Evolutionary conservation across 2,329 filamentous ascomycete species (phyloP).

Genomic region (Pseudocercospora cruenta): DNA sequence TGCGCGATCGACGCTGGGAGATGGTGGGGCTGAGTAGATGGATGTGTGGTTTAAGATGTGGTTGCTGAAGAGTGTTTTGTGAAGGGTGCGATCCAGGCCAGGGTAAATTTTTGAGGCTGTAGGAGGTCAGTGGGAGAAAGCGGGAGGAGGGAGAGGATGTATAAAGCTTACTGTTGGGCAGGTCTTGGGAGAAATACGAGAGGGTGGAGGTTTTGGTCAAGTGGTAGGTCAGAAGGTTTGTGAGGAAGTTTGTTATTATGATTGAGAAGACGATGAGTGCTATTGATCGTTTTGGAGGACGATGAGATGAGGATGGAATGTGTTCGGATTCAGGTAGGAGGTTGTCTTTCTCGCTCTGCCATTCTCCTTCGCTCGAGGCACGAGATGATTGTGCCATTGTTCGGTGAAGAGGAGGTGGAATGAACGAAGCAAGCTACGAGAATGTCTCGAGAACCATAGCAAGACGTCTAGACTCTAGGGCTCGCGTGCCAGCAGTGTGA

Average conservation of each 20-base stretch:
- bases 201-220: background rate
- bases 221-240: background rate
- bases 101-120: constrained; percentile 5
- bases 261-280: background rate
- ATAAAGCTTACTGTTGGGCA: background rate
- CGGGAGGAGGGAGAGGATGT: background rate
- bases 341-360: background rate
- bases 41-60: constrained; percentile 1
- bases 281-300: background rate
- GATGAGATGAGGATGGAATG: background rate
- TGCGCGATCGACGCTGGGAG: constrained; percentile 16
- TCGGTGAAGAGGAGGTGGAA: background rate
- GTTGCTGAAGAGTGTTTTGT: constrained; percentile 13
- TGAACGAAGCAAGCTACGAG: background rate
- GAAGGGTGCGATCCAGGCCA: constrained; percentile 6
- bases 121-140: background rate
- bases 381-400: background rate
- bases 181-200: background rate
- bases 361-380: background rate
- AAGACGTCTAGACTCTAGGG: background rate
- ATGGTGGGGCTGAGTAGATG: constrained; percentile 14
- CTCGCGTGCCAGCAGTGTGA: background rate
- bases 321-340: background rate
- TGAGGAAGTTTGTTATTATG: background rate
- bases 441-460: background rate